Percentiles rank a stretch among this genome's conserved stretches.
Conservation (phyloP, 2,329 filamentous ascomycete genomes). For the Madurella mycetomatis region DNA sequence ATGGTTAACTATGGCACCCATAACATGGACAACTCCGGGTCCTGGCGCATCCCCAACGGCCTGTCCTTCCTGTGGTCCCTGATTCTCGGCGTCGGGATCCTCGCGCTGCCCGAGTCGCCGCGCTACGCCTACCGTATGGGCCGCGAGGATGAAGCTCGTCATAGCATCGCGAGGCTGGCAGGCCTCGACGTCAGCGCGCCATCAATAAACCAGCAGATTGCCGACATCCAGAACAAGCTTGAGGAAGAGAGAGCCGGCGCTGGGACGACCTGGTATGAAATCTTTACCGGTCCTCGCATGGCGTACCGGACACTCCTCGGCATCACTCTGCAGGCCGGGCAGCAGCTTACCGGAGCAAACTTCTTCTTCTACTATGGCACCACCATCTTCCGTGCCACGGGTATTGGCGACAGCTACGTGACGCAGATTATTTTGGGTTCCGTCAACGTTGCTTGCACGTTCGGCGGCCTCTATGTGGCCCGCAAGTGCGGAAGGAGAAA, state of each 20-base stretch:
- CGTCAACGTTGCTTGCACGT: slow-evolving; percentile 65
- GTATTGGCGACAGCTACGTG: slow-evolving; percentile 60
- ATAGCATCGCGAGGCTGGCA: slow-evolving; percentile 46
- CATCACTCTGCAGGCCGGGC: slow-evolving; percentile 59
- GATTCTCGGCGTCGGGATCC: slow-evolving; percentile 52
- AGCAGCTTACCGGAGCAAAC: slow-evolving; percentile 52
- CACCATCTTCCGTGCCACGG: slow-evolving; percentile 63
- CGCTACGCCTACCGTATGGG: slow-evolving; percentile 50
- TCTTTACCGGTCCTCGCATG: slow-evolving; percentile 55
- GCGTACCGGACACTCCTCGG: slow-evolving; percentile 62
- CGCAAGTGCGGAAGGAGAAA: slow-evolving; percentile 65
- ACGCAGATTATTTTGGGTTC: slow-evolving; percentile 64
- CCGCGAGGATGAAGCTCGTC: slow-evolving; percentile 41
- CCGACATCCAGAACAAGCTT: slow-evolving; percentile 51
- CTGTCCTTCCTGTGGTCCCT: slow-evolving; percentile 52
- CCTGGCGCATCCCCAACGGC: slow-evolving; percentile 61
- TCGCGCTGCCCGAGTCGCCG: slow-evolving; percentile 54
- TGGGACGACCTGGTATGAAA: slow-evolving; percentile 48
- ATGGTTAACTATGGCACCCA: slow-evolving; percentile 60
- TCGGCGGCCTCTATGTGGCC: slow-evolving; percentile 64
- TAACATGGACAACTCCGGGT: slow-evolving; percentile 46
- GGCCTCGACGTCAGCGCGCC: slow-evolving; percentile 41
- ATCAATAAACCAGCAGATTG: slow-evolving; percentile 44
- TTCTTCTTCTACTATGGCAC: slow-evolving; percentile 64
- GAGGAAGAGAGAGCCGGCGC: slow-evolving; percentile 45